Evolutionary conservation across 2,329 filamentous ascomycete species (phyloP), one percentile per base, ranked within the genome.

Genomic region (Intubia oerlemansii): DNA sequence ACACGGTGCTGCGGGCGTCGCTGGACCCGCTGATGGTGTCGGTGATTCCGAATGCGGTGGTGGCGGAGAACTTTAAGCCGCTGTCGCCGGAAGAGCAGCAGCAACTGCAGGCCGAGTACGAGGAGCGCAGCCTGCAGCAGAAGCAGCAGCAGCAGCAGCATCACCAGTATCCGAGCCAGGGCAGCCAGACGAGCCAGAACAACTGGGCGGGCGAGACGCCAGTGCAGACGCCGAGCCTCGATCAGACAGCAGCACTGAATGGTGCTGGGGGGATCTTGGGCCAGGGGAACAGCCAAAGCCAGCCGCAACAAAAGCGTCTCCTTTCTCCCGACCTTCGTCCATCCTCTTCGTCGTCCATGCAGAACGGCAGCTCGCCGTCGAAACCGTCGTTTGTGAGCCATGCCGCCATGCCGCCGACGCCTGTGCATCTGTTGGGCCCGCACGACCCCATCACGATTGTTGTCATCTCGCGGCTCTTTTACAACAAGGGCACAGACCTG

Each of bases 401-500:
- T 7, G 24, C 27, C 12, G 20, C 33, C 2, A 54, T 49, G 27
- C 5, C 27, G 15, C 30, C 36, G 4, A 53, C 62, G 8, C 62
- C 70, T 0, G 67, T 70, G 4, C 71, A 72, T 30, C 69, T 68
- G 6, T 62, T 91, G 3, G 77, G 78, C 0, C 79, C 82, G 1
- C 63, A 80, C 38, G 85, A 93, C 41, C 76, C 71, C 9, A 85
- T 98, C 42, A 93, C 82, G 7, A 93, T 98, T 33, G 81, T 98
- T 2, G 85, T 98, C 13, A 91, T 98, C 36, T 93, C 84, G 7
- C 80, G 88, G 13, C 68, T 98, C 2, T 98, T 95, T 52, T 95
- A 95, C 52, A 98, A 98, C 53, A 98, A 98, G 49, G 88, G 88
- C 34, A 95, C 81, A 2, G 90, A 98, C 47, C 66, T 98, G 0